Base-by-base conservation (phyloP, 2,329 filamentous ascomycete species). In the Paecilomyces formosus region DNA sequence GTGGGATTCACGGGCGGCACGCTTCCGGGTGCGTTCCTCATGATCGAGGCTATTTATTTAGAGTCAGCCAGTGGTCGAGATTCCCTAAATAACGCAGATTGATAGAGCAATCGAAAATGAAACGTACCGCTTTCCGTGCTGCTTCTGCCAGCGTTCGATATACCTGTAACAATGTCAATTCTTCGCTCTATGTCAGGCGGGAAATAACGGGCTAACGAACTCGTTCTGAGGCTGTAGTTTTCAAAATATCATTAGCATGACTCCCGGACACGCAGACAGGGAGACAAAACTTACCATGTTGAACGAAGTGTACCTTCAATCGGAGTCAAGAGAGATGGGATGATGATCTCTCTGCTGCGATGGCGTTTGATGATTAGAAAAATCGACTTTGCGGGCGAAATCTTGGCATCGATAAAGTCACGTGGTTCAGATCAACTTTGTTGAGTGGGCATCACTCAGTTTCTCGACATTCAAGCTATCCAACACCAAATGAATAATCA, bases 11-110 rank as follows among this genome's bases (percentile, higher is more conserved):
- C 94, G 88, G 61, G 94, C 94, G 62, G 85, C 80, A 68, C 87
- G 86, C 83, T 99, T 99, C 70, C 94, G 89, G 60, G 81, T 80
- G 65, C 92, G 88, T 79, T 99, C 94, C 70, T 97, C 92, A 75
- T 93, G 85, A 74, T 96, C 91, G 65, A 89, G 84, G 60, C 86
- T 81, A 64, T 78, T 33, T 63, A 62, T 15, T 33, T 62, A 62
- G 15, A 65, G 56, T 31, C 53, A 39, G 26, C 24, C 55, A 24
- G 26, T 28, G 26, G n/a, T 54, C n/a, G 8, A 13, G 11, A 33
- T 45, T 45, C 15, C 7, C 18, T 8, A 54, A 7, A 35, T 45
- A 33, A 35, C 24, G 6, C 24, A 18, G 18, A 24, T 22, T 8
- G 24, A 8, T 28, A 15, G 13, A 7, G 5, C n/a, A 3, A 22